phyloP scores from a whole-genome alignment of 768 basidiomycete species.

The button mushroom (Agaricus bisporus) region DNA sequence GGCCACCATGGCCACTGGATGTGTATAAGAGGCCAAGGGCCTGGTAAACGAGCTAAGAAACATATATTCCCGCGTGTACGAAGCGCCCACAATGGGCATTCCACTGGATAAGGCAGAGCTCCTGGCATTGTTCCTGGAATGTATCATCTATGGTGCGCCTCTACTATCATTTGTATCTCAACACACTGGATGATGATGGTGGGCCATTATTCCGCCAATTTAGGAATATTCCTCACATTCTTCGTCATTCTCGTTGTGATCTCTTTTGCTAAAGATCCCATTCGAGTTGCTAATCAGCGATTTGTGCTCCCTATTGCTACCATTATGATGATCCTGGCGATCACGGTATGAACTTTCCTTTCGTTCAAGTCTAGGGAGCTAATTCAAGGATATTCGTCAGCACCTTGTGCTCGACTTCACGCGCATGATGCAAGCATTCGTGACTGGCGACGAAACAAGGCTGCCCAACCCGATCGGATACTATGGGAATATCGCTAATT shows the following conservation, averaged over 20 bases:
- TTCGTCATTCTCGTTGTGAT: slow-evolving; percentile 2
- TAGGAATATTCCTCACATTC: slow-evolving; percentile 6
- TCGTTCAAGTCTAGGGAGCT: too few relatives aligned
- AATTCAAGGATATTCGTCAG: not conserved
- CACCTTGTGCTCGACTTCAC: not conserved
- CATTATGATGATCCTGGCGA: slow-evolving; percentile 1
- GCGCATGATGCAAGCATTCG: not conserved
- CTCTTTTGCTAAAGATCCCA: not conserved
- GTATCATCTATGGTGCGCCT: slow-evolving; percentile 3
- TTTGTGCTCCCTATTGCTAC: slow-evolving; percentile 4
- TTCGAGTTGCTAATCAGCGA: slow-evolving; percentile 2
- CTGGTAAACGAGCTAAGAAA: too few relatives aligned
- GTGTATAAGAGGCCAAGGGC: too few relatives aligned
- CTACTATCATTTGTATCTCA: not conserved
- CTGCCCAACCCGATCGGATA: not conserved
- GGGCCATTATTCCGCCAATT: too few relatives aligned
- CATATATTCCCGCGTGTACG: too few relatives aligned
- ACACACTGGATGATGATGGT: not conserved
- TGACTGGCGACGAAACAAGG: not conserved
- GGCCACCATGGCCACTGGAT: too few relatives aligned
- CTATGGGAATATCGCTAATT: not conserved
- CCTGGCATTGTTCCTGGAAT: slow-evolving; percentile 4
- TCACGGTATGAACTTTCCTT: not conserved
- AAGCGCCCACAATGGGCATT: not conserved
- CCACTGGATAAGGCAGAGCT: slow-evolving; percentile 5